These are phyloP conservation scores for Mortierella sp. DNA, from an alignment of 371 early-diverging fungal genomes.

Conservation along the genomic window DNA sequence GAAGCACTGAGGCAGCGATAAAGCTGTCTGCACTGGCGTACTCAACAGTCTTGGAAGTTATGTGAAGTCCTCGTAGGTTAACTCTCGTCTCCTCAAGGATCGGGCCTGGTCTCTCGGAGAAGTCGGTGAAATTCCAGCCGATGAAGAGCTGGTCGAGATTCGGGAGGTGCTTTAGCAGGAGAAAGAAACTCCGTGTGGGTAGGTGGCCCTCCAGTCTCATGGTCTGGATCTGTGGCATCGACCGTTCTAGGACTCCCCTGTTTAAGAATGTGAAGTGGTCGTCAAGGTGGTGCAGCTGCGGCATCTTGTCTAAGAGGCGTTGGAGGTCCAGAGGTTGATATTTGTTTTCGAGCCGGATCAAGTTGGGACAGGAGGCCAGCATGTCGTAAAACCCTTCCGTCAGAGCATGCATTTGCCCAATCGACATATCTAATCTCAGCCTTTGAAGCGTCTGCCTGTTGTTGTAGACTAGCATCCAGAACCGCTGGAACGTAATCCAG, in stretches of 20 bases:
- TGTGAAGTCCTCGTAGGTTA: neutral
- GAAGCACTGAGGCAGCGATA: neutral
- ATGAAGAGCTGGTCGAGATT: neutral
- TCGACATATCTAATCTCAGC: neutral
- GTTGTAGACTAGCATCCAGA: neutral
- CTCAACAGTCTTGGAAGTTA: neutral
- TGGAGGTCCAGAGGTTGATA: neutral
- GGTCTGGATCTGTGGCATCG: neutral
- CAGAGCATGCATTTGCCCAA: neutral
- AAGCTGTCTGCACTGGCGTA: neutral
- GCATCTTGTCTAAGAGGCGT: neutral
- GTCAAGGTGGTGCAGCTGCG: neutral
- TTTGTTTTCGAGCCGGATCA: neutral
- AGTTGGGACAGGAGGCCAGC: neutral
- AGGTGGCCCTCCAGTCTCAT: neutral
- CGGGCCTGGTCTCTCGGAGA: neutral
- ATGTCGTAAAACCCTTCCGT: neutral
- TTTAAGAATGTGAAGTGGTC: neutral
- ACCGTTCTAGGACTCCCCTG: neutral
- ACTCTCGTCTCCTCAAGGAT: neutral
- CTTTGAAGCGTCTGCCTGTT: neutral
- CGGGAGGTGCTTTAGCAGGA: neutral
- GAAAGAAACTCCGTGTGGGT: neutral
- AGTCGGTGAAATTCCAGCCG: neutral
- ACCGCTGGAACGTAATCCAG: conserved; percentile 2